Conservation (phyloP, 345 rosid species). For the Moringa oleifera region DNA sequence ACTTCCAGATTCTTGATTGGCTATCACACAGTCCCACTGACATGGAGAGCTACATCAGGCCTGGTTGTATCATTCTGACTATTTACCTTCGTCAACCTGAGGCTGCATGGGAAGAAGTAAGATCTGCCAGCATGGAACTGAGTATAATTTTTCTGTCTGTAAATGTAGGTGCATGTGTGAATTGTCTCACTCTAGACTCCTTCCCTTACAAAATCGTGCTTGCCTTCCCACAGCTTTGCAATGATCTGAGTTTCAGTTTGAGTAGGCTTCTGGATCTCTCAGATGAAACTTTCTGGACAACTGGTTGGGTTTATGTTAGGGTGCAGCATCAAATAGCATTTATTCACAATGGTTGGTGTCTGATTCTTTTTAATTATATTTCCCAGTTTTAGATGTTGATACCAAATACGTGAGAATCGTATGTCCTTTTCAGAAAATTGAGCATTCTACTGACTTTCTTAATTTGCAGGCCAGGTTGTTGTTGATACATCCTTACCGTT, state of each 20-base stretch:
- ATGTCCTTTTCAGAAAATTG: slow-evolving; percentile 7
- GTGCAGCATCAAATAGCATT: slow-evolving; percentile 85
- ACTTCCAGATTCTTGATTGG: slow-evolving; percentile 89
- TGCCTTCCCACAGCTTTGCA: slow-evolving; percentile 52
- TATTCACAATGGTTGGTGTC: slow-evolving; percentile 60
- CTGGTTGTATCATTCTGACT: slow-evolving; percentile 89
- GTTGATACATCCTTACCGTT: slow-evolving; percentile 63
- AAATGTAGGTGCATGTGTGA: neutral
- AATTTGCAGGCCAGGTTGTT: slow-evolving; percentile 75
- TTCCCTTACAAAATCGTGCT: slow-evolving; percentile 18
- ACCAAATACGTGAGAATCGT: slow-evolving; percentile 2
- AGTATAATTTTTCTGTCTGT: neutral
- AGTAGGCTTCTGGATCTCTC: slow-evolving; percentile 73
- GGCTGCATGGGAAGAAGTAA: slow-evolving; percentile 90
- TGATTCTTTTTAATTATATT: slow-evolving; percentile 5
- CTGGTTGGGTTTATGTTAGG: slow-evolving; percentile 79
- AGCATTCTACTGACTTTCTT: slow-evolving; percentile 9
- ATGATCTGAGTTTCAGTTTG: slow-evolving; percentile 68
- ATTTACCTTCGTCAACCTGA: slow-evolving; percentile 81
- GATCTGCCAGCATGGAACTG: slow-evolving; percentile 22
- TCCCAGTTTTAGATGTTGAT: neutral
- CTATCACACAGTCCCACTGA: slow-evolving; percentile 93
- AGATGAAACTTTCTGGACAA: slow-evolving; percentile 75
- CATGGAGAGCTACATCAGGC: slow-evolving; percentile 98
- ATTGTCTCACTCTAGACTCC: neutral